These are phyloP conservation scores for Nakaseomyces kungkrabaensis DNA, from an alignment of 1,139 yeast genomes.

Conservation along the genomic window DNA sequence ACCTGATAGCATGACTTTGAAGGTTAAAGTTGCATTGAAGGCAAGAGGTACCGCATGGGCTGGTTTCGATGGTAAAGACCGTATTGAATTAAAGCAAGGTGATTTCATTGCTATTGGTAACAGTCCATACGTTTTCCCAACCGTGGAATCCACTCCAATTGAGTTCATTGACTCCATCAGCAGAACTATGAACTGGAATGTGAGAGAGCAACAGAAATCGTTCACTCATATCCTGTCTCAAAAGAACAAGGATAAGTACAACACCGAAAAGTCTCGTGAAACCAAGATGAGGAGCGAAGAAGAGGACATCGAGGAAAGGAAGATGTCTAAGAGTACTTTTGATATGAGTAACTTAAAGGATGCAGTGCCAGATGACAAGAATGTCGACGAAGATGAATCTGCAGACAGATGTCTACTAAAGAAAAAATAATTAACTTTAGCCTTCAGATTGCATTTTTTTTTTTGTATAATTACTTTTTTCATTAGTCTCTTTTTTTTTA, in stretches of 20 bases:
- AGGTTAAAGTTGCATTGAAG: conserved; percentile 59
- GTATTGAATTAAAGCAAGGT: conserved; percentile 62
- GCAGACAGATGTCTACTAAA: neutral
- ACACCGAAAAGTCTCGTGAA: conserved; percentile 3
- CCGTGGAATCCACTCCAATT: conserved; percentile 62
- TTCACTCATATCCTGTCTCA: conserved; percentile 45
- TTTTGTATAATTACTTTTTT: neutral
- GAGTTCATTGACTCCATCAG: conserved; percentile 80
- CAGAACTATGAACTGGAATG: conserved; percentile 79
- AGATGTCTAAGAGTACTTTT: neutral
- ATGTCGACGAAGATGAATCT: conserved; percentile 5
- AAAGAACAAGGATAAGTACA: conserved; percentile 33
- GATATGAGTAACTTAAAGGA: neutral
- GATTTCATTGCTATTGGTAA: conserved; percentile 72
- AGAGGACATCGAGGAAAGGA: conserved; percentile 5
- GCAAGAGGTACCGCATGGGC: conserved; percentile 82
- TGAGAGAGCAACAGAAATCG: conserved; percentile 71
- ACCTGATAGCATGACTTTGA: conserved; percentile 77
- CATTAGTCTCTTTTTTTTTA: neutral
- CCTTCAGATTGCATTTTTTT: neutral
- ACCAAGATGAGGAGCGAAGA: conserved; percentile 2
- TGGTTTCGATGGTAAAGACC: conserved; percentile 74
- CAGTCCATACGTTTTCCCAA: conserved; percentile 77
- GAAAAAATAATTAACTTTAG: neutral
- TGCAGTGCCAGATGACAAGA: neutral